phyloP scores from a whole-genome alignment of 495 filamentous ascomycete species.

The Rhypophila decipiens region DNA sequence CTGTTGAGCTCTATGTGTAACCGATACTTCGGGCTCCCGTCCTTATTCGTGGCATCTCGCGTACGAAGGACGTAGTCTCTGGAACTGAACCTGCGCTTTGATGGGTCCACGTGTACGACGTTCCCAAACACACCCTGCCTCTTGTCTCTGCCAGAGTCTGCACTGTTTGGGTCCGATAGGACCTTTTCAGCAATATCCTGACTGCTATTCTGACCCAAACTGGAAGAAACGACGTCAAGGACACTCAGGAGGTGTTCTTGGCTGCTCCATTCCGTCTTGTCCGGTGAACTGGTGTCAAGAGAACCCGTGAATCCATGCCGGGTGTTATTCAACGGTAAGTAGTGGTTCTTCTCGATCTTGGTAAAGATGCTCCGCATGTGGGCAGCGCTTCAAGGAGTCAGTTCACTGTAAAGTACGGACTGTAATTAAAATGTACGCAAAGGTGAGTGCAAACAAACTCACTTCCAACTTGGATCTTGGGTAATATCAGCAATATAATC shows the following conservation, averaged over 20 bases:
- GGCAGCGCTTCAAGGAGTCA: not conserved
- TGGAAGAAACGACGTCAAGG: constrained; percentile 30
- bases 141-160: constrained; percentile 6
- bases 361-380: constrained; percentile 31
- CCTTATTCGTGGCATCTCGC: constrained; percentile 15
- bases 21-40: constrained; percentile 21
- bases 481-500: constrained; percentile 22
- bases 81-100: constrained; percentile 23
- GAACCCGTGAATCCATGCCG: constrained; percentile 37
- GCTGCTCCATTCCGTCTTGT: constrained; percentile 29
- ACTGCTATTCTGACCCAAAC: constrained; percentile 11
- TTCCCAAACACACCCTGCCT: constrained; percentile 6
- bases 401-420: not conserved
- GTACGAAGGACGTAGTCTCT: constrained; percentile 30
- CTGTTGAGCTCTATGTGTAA: constrained; percentile 27
- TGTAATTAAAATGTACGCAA: not conserved
- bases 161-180: constrained; percentile 11
- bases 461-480: constrained; percentile 31
- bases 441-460: not conserved
- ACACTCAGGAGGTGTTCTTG: constrained; percentile 26
- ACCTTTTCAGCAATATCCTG: constrained; percentile 7
- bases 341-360: constrained; percentile 33
- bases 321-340: constrained; percentile 21
- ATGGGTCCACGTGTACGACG: not conserved
- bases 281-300: constrained; percentile 24